Evolutionary conservation across 345 rosid species (phyloP).

Genomic region (Geranium brycei): DNA sequence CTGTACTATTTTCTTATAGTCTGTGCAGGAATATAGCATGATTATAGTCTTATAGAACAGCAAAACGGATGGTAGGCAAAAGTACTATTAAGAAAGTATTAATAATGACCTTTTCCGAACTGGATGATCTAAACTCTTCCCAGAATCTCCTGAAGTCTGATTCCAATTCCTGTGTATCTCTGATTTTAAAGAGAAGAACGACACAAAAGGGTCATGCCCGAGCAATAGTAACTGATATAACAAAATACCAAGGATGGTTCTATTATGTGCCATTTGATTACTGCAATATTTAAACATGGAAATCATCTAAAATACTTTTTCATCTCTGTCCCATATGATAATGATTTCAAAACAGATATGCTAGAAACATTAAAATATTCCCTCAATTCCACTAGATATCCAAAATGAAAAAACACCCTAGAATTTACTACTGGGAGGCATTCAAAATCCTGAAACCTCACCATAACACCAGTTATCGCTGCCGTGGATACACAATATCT

Average conservation of each 20-base stretch:
- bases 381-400: no score
- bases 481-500: background rate
- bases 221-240: background rate
- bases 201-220: background rate
- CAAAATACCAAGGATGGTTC: background rate
- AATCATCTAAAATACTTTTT: background rate
- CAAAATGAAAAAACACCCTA: background rate
- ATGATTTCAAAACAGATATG: background rate
- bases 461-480: background rate
- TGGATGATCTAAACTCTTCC: conserved; percentile 99
- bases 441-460: background rate
- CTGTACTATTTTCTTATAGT: background rate
- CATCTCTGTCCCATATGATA: background rate
- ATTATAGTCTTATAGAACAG: no score
- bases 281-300: background rate
- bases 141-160: conserved; percentile 95
- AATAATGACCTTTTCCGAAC: conserved; percentile 68
- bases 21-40: background rate
- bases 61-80: background rate
- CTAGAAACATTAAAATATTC: background rate
- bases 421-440: background rate
- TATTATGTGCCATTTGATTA: background rate
- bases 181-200: conserved; percentile 16
- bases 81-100: conserved; percentile 4
- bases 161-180: conserved; percentile 82